Evolutionary conservation across 768 basidiomycete species (phyloP), one percentile per base, ranked within the genome.

Genomic region (Rickenella mellea): DNA sequence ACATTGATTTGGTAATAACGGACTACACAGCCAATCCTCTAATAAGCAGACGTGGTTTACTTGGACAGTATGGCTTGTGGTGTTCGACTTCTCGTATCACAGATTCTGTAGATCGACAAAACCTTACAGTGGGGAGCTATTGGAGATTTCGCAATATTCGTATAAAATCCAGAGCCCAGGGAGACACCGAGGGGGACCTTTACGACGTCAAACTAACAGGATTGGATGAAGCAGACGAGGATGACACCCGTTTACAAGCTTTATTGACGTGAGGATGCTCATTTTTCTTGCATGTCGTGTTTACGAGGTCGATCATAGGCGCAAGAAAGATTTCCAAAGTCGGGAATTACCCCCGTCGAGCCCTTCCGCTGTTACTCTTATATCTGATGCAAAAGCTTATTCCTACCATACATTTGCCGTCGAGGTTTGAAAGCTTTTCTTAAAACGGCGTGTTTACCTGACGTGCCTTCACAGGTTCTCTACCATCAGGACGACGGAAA

Each of bases 311-410:
- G 9, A n/a, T n/a, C 24, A 32, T 33, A 81, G 80, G 53, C 70
- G 79, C 35, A 80, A 74, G 55, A 58, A 60, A 39, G 61, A 61
- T 14, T 73, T 67, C 67, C 55, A 64, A 44, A 57, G 45, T 2
- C 45, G 52, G 41, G 50, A 49, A 20, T 54, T 64, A 15, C 48
- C 41, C n/a, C 50, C 45, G 43, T 51, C 6, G 54, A 51, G 14
- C 46, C 68, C 69, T 36, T 80, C 77, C 47, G 64, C 71, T 11
- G 76, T 78, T 28, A 75, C 81, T 69, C 80, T 80, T 53, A 22
- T 42, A 10, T 30, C 50, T 15, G 9, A 37, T 27, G 12, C 26
- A 25, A 15, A n/a, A 39, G 19, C 5, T n/a, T 17, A 24, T 22
- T 14, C 20, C 8, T 43, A 27, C 40, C 9, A 43, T 33, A 21